These are phyloP conservation scores for Przewalskia tangutica DNA, from an alignment of 257 asterid species.

Conservation along the genomic window DNA sequence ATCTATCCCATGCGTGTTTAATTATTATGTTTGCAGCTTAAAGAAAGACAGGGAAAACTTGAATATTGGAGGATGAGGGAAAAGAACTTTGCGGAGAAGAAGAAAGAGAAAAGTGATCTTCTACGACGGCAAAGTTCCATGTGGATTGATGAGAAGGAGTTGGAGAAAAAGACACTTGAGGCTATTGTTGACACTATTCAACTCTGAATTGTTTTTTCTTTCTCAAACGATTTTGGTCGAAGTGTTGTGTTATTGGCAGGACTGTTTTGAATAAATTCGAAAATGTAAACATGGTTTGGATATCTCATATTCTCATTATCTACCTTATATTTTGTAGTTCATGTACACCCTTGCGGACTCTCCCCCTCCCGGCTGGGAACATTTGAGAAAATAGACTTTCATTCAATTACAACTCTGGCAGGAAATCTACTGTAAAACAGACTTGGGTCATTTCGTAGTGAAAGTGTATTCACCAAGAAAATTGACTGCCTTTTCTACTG, in stretches of 20 bases:
- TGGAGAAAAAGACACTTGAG: conserved; percentile 23
- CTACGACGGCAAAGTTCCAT: conserved; percentile 47
- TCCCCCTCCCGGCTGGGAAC: neutral
- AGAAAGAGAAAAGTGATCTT: conserved; percentile 45
- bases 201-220: conserved; percentile 1
- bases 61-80: conserved; percentile 74
- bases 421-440: neutral
- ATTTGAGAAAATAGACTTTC: neutral
- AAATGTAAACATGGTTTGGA: neutral
- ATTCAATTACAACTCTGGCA: neutral
- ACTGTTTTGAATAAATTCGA: neutral
- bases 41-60: conserved; percentile 69
- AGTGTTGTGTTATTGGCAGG: neutral
- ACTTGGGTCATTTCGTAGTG: neutral
- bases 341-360: neutral
- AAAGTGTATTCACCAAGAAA: neutral
- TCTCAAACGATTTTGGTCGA: neutral
- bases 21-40: conserved; percentile 31
- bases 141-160: conserved; percentile 45
- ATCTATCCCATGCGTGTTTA: neutral
- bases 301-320: neutral
- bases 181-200: conserved; percentile 1
- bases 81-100: conserved; percentile 35
- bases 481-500: too few species aligned
- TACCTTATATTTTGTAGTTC: neutral